These are phyloP conservation scores for Xylaria polymorpha DNA, from an alignment of 2,329 filamentous ascomycete genomes.

Conservation along the genomic window DNA sequence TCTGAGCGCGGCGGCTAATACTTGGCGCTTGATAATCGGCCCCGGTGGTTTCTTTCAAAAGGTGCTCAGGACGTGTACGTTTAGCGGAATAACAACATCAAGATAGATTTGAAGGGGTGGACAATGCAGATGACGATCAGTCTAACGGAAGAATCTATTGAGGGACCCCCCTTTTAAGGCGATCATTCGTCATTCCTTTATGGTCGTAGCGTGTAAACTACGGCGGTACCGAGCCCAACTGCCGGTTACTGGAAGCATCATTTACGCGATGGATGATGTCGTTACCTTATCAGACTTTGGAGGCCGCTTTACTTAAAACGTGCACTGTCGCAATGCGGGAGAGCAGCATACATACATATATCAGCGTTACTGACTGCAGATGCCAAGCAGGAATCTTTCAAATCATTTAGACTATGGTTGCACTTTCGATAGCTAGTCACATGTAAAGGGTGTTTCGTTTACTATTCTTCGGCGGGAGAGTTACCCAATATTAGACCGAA, in stretches of 20 bases:
- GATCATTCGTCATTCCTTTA: not conserved
- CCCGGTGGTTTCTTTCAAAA: not conserved
- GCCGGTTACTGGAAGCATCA: slow-evolving; percentile 10
- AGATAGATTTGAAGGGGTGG: not conserved
- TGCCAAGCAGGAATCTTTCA: slow-evolving; percentile 24
- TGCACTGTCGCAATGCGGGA: not conserved
- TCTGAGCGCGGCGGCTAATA: slow-evolving; percentile 31
- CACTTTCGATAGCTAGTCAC: not conserved
- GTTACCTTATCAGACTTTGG: slow-evolving; percentile 19
- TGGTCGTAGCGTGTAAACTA: not conserved
- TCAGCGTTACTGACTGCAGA: not conserved
- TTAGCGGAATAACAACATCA: not conserved
- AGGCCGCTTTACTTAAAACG: slow-evolving; percentile 22
- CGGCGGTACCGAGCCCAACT: not conserved
- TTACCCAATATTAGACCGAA: not conserved
- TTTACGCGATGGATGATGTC: not conserved
- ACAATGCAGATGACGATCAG: not conserved
- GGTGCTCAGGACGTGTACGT: no score
- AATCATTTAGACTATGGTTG: slow-evolving; percentile 25
- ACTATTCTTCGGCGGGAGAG: not conserved
- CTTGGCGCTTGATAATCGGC: slow-evolving; percentile 20
- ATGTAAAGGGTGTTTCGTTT: not conserved
- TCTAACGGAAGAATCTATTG: not conserved
- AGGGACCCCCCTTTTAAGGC: not conserved
- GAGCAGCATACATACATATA: not conserved